A percentile compares a stretch with the other conserved stretches of the same genome.
These are phyloP conservation scores for Fusarium sulawesiense DNA, from an alignment of 2,329 filamentous ascomycete genomes.

Conservation along the genomic window DNA sequence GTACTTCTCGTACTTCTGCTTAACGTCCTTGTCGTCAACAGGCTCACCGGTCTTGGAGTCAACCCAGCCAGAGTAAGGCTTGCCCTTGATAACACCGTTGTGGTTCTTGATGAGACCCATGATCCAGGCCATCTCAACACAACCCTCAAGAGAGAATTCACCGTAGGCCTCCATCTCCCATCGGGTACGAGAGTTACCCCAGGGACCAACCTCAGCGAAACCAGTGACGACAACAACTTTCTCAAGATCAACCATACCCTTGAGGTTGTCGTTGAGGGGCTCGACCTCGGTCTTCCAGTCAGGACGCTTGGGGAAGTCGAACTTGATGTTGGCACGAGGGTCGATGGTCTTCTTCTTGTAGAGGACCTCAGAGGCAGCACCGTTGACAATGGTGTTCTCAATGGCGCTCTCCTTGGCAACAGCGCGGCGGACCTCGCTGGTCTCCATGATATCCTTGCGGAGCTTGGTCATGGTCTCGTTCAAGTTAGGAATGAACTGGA, in stretches of 20 bases:
- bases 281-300: constrained; percentile 93
- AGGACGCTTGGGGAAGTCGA: constrained; percentile 89
- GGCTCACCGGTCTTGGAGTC: constrained; percentile 94
- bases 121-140: constrained; percentile 99
- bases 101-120: constrained; percentile 99
- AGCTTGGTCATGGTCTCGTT: constrained; percentile 95
- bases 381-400: constrained; percentile 97
- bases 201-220: constrained; percentile 94
- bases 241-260: constrained; percentile 98
- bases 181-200: constrained; percentile 97
- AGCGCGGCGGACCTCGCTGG: constrained; percentile 90
- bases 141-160: constrained; percentile 96
- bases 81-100: constrained; percentile 94
- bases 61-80: constrained; percentile 96
- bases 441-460: constrained; percentile 94
- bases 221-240: constrained; percentile 98
- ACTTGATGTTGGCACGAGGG: constrained; percentile 97
- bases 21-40: constrained; percentile 97
- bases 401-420: constrained; percentile 96
- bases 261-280: constrained; percentile 86
- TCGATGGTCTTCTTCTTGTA: constrained; percentile 96
- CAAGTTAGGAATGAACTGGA: constrained; percentile 96
- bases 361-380: constrained; percentile 88
- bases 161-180: constrained; percentile 99
- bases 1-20: constrained; percentile 95